These are phyloP conservation scores for Neurospora cerealis DNA, from an alignment of 495 filamentous ascomycete genomes.

Conservation along the genomic window DNA sequence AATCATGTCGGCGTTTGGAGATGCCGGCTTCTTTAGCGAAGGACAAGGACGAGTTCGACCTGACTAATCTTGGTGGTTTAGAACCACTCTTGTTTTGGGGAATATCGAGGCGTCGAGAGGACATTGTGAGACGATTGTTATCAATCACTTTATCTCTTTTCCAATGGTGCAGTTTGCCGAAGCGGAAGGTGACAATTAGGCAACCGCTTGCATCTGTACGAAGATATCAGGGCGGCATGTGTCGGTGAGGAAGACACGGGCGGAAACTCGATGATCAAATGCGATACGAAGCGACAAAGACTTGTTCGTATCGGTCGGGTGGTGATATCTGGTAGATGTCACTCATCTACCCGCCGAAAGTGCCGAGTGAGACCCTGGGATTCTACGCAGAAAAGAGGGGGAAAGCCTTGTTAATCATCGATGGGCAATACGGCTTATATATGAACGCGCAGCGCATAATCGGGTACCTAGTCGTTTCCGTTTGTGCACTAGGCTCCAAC, in stretches of 20 bases:
- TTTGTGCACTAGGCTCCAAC: neutral
- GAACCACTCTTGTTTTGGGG: constrained; percentile 34
- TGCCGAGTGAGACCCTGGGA: neutral
- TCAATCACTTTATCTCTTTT: neutral
- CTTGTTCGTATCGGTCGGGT: neutral
- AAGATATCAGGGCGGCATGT: neutral
- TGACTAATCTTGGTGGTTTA: constrained; percentile 26
- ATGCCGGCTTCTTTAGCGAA: constrained; percentile 37
- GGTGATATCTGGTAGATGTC: neutral
- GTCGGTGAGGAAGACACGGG: neutral
- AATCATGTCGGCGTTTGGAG: constrained; percentile 34
- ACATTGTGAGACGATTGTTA: constrained; percentile 24
- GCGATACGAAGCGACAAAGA: neutral
- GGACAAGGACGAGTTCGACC: constrained; percentile 37
- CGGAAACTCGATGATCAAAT: neutral
- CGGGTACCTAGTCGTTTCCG: neutral
- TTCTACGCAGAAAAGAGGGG: neutral
- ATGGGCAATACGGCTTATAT: neutral
- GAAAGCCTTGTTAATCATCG: neutral
- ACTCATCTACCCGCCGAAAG: neutral
- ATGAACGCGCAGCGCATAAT: neutral
- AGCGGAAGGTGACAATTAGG: neutral
- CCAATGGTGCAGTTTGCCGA: neutral
- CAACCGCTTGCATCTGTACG: neutral
- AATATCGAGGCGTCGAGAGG: constrained; percentile 30